Conservation (phyloP, 139 green algal genomes). For the Tetradesmus lagerheimii region DNA sequence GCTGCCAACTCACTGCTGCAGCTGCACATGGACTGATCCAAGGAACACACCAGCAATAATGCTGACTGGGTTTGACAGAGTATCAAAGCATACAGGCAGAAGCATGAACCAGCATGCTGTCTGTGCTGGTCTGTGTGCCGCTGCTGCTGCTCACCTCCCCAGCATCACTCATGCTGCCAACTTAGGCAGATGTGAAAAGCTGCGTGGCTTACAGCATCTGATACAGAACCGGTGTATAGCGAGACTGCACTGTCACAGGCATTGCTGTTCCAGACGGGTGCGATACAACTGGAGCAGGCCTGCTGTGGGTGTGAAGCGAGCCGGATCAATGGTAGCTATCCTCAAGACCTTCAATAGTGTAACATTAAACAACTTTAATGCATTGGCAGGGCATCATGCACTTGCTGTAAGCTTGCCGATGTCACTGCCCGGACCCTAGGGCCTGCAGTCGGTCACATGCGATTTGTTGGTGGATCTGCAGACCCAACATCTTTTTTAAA, state of each 20-base stretch:
- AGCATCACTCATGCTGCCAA: constrained; percentile 21
- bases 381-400: neutral
- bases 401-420: neutral
- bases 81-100: neutral
- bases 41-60: neutral
- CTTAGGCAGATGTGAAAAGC: neutral
- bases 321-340: neutral
- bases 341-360: neutral
- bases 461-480: neutral
- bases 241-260: neutral
- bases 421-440: neutral
- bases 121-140: neutral
- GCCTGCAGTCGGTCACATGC: neutral
- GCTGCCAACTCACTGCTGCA: neutral
- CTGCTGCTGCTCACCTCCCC: constrained; percentile 1
- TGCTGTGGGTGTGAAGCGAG: neutral
- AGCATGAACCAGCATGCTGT: too few relatives aligned
- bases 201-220: neutral
- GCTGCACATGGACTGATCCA: neutral
- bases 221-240: neutral
- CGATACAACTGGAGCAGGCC: neutral
- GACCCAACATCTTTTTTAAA: neutral
- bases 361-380: neutral
- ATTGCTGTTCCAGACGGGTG: neutral
- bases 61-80: neutral